These are phyloP conservation scores for Gamsiella multidivaricata DNA, from an alignment of 192 early-diverging fungal genomes.

Conservation along the genomic window DNA sequence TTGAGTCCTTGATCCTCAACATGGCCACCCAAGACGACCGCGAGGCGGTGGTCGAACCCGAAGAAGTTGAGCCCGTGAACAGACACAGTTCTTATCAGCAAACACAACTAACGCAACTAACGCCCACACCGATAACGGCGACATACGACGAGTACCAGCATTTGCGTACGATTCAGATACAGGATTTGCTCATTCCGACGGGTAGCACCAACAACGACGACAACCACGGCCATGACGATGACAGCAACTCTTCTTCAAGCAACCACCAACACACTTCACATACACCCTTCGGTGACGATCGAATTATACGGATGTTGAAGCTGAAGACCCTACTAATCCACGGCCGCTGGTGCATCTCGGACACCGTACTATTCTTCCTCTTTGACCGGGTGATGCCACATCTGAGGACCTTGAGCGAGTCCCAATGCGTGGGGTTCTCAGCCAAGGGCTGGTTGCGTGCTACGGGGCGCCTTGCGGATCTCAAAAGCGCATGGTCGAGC, in stretches of 20 bases:
- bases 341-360: slow-evolving; percentile 13
- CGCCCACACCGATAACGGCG: too few relatives aligned
- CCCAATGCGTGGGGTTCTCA: slow-evolving; percentile 10
- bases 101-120: background rate
- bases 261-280: too few relatives aligned
- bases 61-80: background rate
- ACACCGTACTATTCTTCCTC: slow-evolving; percentile 4
- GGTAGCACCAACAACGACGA: background rate
- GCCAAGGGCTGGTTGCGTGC: slow-evolving; percentile 2
- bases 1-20: slow-evolving; percentile 2
- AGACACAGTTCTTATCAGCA: too few relatives aligned
- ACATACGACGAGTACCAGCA: background rate
- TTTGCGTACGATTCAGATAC: background rate
- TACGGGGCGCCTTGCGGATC: background rate
- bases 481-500: background rate
- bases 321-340: background rate
- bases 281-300: too few relatives aligned
- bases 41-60: background rate
- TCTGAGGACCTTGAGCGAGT: background rate
- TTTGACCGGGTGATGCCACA: background rate
- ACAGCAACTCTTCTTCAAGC: too few relatives aligned
- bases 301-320: background rate
- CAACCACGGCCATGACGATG: background rate
- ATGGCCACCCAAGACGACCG: background rate
- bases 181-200: background rate